Evolutionary conservation across 208 protist species (phyloP), one percentile per base, ranked within the genome.

Genomic region (Plasmodiophora brassicae): DNA sequence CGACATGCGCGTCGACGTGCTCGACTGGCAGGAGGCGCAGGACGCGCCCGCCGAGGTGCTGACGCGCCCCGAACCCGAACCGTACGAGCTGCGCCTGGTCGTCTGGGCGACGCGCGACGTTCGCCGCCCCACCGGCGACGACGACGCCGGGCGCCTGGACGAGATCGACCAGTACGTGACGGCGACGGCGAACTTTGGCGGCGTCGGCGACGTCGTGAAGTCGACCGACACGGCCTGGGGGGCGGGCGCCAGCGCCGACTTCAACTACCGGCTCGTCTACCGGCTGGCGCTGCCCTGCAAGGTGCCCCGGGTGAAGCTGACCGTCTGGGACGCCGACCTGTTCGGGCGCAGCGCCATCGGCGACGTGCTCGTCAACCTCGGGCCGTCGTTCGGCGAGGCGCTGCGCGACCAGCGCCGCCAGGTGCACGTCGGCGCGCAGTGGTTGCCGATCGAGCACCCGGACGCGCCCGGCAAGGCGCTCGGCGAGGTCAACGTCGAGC

Each of bases 11-110:
- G 50, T 57, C 25, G 50, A 57, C 50, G 20, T 57, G 25, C 20
- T 57, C 50, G 50, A 25, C 50, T 57, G 50, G 50, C 50, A 57
- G 25, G 50, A 84, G 38, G 25, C 71, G 71, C 35, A 25, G n/a
- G 35, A 25, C 10, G 25, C 14, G 25, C 71, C 71, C 14, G 10
- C 35, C 10, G 71, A 84, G 71, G 14, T 39, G 14, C 14, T 84
- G 38, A 44, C 22, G 10, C n/a, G n/a, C 14, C 14, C 71, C 71
- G 71, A 84, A 39, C 22, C 71, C 35, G 71, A 84, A 25, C n/a
- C 22, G 71, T 84, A 43, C 71, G 71, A 84, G 35, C 71, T 84
- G 25, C 71, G 71, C 35, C 14, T 84, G 71, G 71, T 84, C 71
- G 25, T 84, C 25, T 84, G n/a, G n/a, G 25, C 22, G 38, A 43